Conservation (phyloP, 441 rosid genomes). For the Melastoma candidum region DNA sequence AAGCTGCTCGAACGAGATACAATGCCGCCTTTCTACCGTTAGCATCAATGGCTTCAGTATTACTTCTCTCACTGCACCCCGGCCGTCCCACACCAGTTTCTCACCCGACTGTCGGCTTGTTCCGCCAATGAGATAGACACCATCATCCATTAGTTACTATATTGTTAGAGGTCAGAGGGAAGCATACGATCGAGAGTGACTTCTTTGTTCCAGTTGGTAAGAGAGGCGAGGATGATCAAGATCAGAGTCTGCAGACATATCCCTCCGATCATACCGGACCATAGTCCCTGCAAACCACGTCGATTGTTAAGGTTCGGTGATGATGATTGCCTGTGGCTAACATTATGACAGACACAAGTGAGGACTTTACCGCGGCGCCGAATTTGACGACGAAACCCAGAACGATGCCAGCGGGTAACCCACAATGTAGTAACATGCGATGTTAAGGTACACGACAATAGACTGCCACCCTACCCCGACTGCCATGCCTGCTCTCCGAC, state of each 20-base stretch:
- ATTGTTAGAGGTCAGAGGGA: too few relatives aligned
- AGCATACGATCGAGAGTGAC: constrained; percentile 16
- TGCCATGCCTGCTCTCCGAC: constrained; percentile 52
- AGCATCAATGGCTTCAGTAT: too few relatives aligned
- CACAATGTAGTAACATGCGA: constrained; percentile 59
- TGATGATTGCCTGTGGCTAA: too few relatives aligned
- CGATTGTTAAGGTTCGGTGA: too few relatives aligned
- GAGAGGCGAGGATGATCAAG: constrained; percentile 43
- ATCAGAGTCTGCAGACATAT: constrained; percentile 62
- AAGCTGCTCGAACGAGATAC: too few relatives aligned
- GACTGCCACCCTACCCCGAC: constrained; percentile 91
- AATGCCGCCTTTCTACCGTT: too few relatives aligned
- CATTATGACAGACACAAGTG: too few relatives aligned
- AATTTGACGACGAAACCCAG: constrained; percentile 60
- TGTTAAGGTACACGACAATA: constrained; percentile 64
- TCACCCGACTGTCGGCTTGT: constrained; percentile 60
- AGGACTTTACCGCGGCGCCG: constrained; percentile 46
- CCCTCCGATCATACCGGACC: constrained; percentile 92
- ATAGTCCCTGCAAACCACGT: constrained; percentile 47
- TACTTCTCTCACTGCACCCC: constrained; percentile 8
- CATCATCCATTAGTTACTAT: not conserved
- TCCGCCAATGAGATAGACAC: constrained; percentile 38
- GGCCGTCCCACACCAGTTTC: constrained; percentile 77
- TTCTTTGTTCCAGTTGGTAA: constrained; percentile 68
- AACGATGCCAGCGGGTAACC: constrained; percentile 65